Evolutionary conservation across 495 filamentous ascomycete genomes (phyloP).

Genomic region (Pyrenula aspistea): DNA sequence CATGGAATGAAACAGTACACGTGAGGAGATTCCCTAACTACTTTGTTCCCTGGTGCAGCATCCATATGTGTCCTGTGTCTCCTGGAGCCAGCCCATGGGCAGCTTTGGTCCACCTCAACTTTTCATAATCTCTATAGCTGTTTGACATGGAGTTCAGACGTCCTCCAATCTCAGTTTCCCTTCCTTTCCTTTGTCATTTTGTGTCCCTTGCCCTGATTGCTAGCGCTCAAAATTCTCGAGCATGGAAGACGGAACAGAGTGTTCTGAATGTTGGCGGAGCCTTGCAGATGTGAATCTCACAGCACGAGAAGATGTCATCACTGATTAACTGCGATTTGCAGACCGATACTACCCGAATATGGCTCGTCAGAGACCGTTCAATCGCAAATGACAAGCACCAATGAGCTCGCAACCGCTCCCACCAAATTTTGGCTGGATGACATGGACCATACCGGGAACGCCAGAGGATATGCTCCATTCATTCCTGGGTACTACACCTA

Average conservation of each 20-base stretch:
- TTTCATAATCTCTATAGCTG: neutral
- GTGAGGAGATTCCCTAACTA: no score
- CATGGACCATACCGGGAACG: conserved; percentile 19
- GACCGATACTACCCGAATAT: neutral
- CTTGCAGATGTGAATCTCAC: neutral
- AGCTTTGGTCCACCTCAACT: no score
- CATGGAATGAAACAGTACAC: no score
- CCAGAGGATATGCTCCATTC: conserved; percentile 26
- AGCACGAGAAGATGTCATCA: neutral
- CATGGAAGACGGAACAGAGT: neutral
- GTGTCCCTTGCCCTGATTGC: neutral
- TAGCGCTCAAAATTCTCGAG: neutral
- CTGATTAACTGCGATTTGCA: no score
- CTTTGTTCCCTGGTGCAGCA: no score
- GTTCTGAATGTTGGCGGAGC: neutral
- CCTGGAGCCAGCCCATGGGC: no score
- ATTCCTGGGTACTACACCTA: conserved; percentile 22
- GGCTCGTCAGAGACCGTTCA: neutral
- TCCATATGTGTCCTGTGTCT: no score
- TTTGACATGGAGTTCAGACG: neutral
- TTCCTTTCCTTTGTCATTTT: neutral
- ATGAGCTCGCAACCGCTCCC: neutral
- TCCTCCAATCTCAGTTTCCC: neutral
- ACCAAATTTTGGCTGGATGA: conserved; percentile 22
- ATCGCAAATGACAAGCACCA: neutral